Conservation (phyloP, 225 moss, liverwort and hornwort genomes). For the Polytrichum commune region DNA sequence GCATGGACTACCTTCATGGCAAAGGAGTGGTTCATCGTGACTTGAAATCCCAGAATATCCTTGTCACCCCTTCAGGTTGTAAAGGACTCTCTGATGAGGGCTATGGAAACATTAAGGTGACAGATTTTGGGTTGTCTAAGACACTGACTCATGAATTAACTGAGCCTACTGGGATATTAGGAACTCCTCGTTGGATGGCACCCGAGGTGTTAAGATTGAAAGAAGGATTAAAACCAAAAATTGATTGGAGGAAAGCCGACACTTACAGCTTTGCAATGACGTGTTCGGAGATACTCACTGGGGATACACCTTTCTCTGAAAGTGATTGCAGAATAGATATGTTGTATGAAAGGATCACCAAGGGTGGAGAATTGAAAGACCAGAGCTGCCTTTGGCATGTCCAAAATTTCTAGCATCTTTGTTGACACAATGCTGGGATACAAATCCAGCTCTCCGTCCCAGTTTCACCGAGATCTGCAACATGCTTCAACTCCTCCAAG, state of each 20-base stretch:
- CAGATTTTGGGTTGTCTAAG: conserved; percentile 19
- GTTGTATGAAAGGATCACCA: not conserved
- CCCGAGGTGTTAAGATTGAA: conserved; percentile 2
- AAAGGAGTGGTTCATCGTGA: conserved; percentile 5
- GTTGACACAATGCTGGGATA: not conserved
- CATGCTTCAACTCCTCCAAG: not conserved
- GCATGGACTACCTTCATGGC: conserved; percentile 6
- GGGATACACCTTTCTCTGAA: conserved; percentile 6
- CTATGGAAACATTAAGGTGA: conserved; percentile 17
- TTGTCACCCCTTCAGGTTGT: not conserved
- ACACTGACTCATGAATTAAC: conserved; percentile 1
- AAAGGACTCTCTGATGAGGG: conserved; percentile 4
- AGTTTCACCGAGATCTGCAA: not conserved
- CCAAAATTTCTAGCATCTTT: not conserved
- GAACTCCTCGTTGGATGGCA: conserved; percentile 13
- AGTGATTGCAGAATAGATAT: not conserved
- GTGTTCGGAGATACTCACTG: conserved; percentile 10
- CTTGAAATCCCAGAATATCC: conserved; percentile 14
- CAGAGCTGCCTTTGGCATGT: not conserved
- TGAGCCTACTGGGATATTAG: conserved; percentile 6
- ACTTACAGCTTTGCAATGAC: conserved; percentile 21
- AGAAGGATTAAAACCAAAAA: not conserved
- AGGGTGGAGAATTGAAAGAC: not conserved
- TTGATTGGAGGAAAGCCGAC: conserved; percentile 22
- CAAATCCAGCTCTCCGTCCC: not conserved